Evolutionary conservation across 2,329 filamentous ascomycete species (phyloP), one percentile per base, ranked within the genome.

Genomic region (Ophiocordyceps robertsii): DNA sequence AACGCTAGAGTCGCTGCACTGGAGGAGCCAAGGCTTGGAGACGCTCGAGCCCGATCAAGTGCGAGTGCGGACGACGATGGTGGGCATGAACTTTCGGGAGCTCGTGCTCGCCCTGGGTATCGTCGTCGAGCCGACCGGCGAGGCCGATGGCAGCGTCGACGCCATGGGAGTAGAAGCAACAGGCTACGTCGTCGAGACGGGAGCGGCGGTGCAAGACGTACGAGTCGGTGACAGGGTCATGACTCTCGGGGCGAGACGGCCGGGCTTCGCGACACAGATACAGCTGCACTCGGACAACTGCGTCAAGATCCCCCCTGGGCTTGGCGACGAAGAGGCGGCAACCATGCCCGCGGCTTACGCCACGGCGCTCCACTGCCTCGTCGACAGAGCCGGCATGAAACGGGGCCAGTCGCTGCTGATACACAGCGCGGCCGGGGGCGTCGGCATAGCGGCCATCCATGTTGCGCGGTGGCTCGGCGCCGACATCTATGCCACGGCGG

Each of bases 321-420:
- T 67, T 46, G 45, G 40, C 2, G 62, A 63, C n/a, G 54, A 56
- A 6, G 50, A 55, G 3, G 64, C 57, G 0, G 60, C 57, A 2
- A 54, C 59, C 0, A 50, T 66, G 33, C 60, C 60, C 0, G 42
- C 57, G 1, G 53, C 54, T 0, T 65, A 49, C 40, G 35, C 40
- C 2, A 67, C 64, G 0, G 61, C 56, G 0, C 52, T 59, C 6
- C 35, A 47, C 11, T 29, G 42, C 1, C 32, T 52, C 1, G 3
- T 51, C 1, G 33, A 46, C 19, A 7, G 46, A 2, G 50, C 41
- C 2, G 9, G 39, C 6, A 16, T 53, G 4, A 8, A 39, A n/a
- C 38, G 41, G 21, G 47, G 44, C 3, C 42, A 51, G 43, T 46
- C 44, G 1, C 47, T 63, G 1, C 51, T 64, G 1, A 57, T 63